These are phyloP conservation scores for Cytospora paraplurivora DNA, from an alignment of 2,329 filamentous ascomycete genomes.

Conservation along the genomic window DNA sequence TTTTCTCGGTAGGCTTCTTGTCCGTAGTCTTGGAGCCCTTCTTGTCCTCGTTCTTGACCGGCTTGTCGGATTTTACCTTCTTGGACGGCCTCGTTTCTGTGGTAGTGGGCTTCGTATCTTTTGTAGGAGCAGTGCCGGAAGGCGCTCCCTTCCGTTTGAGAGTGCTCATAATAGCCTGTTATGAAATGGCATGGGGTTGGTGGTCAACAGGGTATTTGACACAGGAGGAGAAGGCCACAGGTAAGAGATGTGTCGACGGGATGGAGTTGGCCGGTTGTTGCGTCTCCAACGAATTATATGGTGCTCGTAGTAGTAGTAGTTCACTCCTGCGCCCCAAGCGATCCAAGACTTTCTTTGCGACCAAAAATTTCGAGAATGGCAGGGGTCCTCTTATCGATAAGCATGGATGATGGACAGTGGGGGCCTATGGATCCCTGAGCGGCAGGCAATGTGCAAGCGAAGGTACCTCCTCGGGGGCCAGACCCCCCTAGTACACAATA, in stretches of 20 bases:
- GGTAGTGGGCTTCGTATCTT: conserved; percentile 49
- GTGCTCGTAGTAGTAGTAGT: not conserved
- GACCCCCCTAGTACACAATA: no score
- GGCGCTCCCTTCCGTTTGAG: conserved; percentile 62
- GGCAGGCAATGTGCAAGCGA: not conserved
- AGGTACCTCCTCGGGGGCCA: not conserved
- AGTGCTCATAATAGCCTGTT: conserved; percentile 51
- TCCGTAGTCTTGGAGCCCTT: conserved; percentile 34
- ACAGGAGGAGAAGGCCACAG: not conserved
- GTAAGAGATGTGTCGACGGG: not conserved
- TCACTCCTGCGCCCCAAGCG: not conserved
- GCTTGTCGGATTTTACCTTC: conserved; percentile 45
- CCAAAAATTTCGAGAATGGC: not conserved
- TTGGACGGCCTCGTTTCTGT: conserved; percentile 53
- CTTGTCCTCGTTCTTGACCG: conserved; percentile 39
- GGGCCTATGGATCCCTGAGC: not conserved
- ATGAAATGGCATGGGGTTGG: not conserved
- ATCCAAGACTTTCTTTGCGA: not conserved
- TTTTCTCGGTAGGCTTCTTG: conserved; percentile 32
- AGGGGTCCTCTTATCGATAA: conserved; percentile 1
- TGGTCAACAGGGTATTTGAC: not conserved
- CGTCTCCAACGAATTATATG: not conserved
- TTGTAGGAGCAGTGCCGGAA: conserved; percentile 51
- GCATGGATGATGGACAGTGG: not conserved
- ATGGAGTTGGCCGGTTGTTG: not conserved